These are phyloP conservation scores for Homolaphlyctis polyrhiza DNA, from an alignment of 371 early-diverging fungal genomes.

Conservation along the genomic window DNA sequence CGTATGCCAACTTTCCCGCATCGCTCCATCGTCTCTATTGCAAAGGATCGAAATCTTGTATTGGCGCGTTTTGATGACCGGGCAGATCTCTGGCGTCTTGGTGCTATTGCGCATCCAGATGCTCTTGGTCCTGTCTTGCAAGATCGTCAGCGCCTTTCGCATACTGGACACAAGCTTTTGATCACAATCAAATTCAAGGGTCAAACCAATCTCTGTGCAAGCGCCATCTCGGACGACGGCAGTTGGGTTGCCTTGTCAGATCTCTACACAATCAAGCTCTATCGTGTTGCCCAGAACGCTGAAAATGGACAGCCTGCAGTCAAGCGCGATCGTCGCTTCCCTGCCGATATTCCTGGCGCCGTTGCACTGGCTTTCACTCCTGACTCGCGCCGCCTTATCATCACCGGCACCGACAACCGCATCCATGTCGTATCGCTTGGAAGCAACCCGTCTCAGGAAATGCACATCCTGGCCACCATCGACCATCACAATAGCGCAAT, in stretches of 20 bases:
- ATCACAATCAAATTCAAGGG: constrained; percentile 14
- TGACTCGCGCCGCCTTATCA: constrained; percentile 43
- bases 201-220: constrained; percentile 55
- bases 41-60: constrained; percentile 51
- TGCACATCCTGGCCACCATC: constrained; percentile 1
- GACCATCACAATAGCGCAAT: not conserved
- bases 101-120: constrained; percentile 15
- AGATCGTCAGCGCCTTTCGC: constrained; percentile 4
- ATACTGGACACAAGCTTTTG: constrained; percentile 4
- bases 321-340: constrained; percentile 29
- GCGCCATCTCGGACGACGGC: constrained; percentile 78
- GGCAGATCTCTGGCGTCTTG: constrained; percentile 77
- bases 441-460: constrained; percentile 2
- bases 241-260: constrained; percentile 81
- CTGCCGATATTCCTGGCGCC: constrained; percentile 40
- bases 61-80: constrained; percentile 55
- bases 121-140: not conserved
- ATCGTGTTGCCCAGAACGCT: not conserved
- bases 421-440: constrained; percentile 29
- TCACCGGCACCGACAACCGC: constrained; percentile 31
- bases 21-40: constrained; percentile 61
- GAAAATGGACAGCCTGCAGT: constrained; percentile 38
- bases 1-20: constrained; percentile 76
- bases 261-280: constrained; percentile 65
- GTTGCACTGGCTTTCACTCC: constrained; percentile 65